phyloP scores from a whole-genome alignment of 768 basidiomycete species.

The Phallus indusiatus region DNA sequence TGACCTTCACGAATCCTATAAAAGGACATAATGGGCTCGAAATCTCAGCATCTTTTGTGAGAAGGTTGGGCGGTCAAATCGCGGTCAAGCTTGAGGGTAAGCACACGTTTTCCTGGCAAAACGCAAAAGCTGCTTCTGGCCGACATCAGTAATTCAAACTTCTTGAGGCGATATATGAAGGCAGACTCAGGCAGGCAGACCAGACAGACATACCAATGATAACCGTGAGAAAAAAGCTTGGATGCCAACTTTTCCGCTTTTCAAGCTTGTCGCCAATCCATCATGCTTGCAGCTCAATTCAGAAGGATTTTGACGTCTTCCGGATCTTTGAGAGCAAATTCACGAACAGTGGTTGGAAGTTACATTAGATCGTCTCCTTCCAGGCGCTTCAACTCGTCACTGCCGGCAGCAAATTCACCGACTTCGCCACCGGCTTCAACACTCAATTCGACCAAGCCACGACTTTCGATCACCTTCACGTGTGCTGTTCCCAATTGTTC shows the following conservation, averaged over 20 bases:
- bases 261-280: neutral
- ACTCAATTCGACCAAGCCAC: constrained; percentile 40
- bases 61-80: too few species aligned
- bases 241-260: neutral
- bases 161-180: too few species aligned
- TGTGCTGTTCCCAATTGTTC: constrained; percentile 71
- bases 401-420: neutral
- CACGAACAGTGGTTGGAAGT: neutral
- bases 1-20: too few species aligned
- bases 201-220: too few species aligned
- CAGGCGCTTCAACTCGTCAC: neutral
- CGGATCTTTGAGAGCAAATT: neutral
- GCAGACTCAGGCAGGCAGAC: too few species aligned
- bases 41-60: too few species aligned
- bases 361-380: neutral
- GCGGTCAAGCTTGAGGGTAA: too few species aligned
- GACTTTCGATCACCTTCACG: constrained; percentile 72
- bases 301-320: neutral
- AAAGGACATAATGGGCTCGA: too few species aligned
- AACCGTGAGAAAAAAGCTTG: neutral
- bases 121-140: too few species aligned
- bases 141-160: too few species aligned
- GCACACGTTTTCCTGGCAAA: too few species aligned
- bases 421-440: neutral
- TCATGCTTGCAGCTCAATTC: neutral